Evolutionary conservation across 2,329 filamentous ascomycete species (phyloP).

Genomic region (Fusarium pseudocircinatum): DNA sequence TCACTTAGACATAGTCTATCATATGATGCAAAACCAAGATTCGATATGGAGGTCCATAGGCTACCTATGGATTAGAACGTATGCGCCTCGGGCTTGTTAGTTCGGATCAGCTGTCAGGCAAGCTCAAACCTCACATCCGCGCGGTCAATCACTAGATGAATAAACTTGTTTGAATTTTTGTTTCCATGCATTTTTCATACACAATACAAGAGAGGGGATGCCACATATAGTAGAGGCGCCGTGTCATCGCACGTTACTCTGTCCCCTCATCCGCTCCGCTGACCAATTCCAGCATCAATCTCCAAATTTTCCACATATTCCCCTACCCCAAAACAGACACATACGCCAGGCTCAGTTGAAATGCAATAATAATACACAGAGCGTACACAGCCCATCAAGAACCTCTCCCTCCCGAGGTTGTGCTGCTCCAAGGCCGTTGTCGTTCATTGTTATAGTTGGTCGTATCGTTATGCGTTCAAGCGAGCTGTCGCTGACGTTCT

Average conservation of each 20-base stretch:
- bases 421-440: conserved; percentile 33
- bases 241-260: conserved; percentile 40
- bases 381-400: conserved; percentile 37
- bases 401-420: conserved; percentile 15
- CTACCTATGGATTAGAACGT: too few species aligned
- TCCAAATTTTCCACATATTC: conserved; percentile 17
- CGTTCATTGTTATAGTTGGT: conserved; percentile 41
- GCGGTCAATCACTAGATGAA: neutral
- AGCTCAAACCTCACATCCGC: neutral
- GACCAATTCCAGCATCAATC: conserved; percentile 21
- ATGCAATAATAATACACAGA: conserved; percentile 46
- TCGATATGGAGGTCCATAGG: too few species aligned
- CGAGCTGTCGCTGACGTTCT: conserved; percentile 51
- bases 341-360: conserved; percentile 49
- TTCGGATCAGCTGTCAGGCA: neutral
- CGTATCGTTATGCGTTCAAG: conserved; percentile 29
- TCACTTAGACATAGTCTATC: neutral
- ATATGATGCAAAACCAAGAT: too few species aligned
- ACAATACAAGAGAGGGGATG: conserved; percentile 54
- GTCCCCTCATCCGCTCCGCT: conserved; percentile 14
- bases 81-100: neutral
- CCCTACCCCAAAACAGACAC: conserved; percentile 42
- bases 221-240: conserved; percentile 44
- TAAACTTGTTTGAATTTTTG: conserved; percentile 21
- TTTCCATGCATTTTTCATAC: conserved; percentile 36